phyloP scores from a whole-genome alignment of 805 yeast genomes.

The Allodekkera sacchari region DNA sequence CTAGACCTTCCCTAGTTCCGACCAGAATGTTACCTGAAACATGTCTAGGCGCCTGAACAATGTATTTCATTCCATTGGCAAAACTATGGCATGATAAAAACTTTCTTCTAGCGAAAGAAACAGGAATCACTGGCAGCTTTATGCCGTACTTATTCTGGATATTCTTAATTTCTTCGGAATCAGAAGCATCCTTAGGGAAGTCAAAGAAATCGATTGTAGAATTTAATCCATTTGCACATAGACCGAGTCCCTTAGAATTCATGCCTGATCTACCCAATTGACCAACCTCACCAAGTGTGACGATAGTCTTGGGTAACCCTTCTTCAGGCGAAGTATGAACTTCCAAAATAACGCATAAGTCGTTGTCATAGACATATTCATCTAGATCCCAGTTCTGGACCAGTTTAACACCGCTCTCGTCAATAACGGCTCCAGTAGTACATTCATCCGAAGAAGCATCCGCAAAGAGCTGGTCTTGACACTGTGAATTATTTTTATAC shows the following conservation, averaged over 20 bases:
- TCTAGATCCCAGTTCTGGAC: slow-evolving; percentile 8
- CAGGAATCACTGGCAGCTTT: slow-evolving; percentile 6
- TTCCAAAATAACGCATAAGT: slow-evolving; percentile 7
- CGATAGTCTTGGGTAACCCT: slow-evolving; percentile 4
- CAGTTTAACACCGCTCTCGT: slow-evolving; percentile 5
- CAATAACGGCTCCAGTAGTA: slow-evolving; percentile 6
- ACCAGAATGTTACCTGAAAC: slow-evolving; percentile 7
- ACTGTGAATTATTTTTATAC: slow-evolving; percentile 5
- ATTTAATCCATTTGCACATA: slow-evolving; percentile 8
- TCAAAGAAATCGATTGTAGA: slow-evolving; percentile 7
- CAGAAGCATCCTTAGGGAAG: slow-evolving; percentile 3
- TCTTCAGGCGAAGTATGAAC: slow-evolving; percentile 5
- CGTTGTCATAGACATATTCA: slow-evolving; percentile 6
- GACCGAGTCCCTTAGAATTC: slow-evolving; percentile 8
- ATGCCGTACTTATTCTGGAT: slow-evolving; percentile 5
- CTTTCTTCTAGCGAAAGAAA: slow-evolving; percentile 9
- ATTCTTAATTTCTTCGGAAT: slow-evolving; percentile 1
- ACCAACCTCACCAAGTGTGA: slow-evolving; percentile 9
- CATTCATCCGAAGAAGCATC: slow-evolving; percentile 5
- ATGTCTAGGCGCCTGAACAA: slow-evolving; percentile 8
- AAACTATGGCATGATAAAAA: slow-evolving; percentile 6
- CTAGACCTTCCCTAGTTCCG: slow-evolving; percentile 5
- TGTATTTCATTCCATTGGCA: slow-evolving; percentile 8
- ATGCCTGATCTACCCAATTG: slow-evolving; percentile 9
- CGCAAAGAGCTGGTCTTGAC: slow-evolving; percentile 5